Percentiles rank a stretch among this genome's conserved stretches.
These are phyloP conservation scores for Boletellus sp. DNA, from an alignment of 768 basidiomycete genomes.

Conservation along the genomic window DNA sequence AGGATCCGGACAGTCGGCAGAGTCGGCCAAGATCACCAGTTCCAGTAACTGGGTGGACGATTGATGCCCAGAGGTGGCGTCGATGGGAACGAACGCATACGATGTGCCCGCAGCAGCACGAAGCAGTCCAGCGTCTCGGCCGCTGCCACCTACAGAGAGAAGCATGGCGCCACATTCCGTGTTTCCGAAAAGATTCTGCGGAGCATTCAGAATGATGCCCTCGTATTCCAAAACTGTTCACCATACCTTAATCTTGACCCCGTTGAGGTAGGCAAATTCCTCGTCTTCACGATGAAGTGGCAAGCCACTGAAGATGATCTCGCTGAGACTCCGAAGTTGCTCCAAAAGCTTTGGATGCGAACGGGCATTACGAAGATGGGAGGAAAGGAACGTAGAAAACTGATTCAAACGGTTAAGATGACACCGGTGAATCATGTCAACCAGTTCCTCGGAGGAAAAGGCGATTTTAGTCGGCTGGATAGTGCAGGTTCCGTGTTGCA, in stretches of 20 bases:
- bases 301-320: slow-evolving; percentile 65
- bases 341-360: slow-evolving; percentile 58
- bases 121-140: slow-evolving; percentile 49
- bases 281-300: slow-evolving; percentile 65
- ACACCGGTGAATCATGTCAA: slow-evolving; percentile 66
- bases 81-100: slow-evolving; percentile 64
- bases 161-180: slow-evolving; percentile 79
- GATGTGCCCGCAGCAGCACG: slow-evolving; percentile 57
- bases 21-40: slow-evolving; percentile 63
- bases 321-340: slow-evolving; percentile 52
- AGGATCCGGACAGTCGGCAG: slow-evolving; percentile 63
- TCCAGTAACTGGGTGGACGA: slow-evolving; percentile 59
- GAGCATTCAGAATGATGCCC: slow-evolving; percentile 19
- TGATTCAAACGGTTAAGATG: slow-evolving; percentile 73
- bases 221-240: slow-evolving; percentile 11
- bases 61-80: slow-evolving; percentile 44
- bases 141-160: slow-evolving; percentile 52
- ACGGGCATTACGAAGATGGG: slow-evolving; percentile 58
- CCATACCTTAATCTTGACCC: slow-evolving; percentile 60
- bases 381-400: slow-evolving; percentile 65
- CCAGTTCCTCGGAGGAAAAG: slow-evolving; percentile 65
- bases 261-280: slow-evolving; percentile 62
- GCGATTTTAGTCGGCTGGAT: slow-evolving; percentile 64
- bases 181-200: slow-evolving; percentile 74
- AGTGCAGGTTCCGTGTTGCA: slow-evolving; percentile 71